Base-by-base conservation (phyloP, 768 basidiomycete species). In the Rhodotorula toruloides region DNA sequence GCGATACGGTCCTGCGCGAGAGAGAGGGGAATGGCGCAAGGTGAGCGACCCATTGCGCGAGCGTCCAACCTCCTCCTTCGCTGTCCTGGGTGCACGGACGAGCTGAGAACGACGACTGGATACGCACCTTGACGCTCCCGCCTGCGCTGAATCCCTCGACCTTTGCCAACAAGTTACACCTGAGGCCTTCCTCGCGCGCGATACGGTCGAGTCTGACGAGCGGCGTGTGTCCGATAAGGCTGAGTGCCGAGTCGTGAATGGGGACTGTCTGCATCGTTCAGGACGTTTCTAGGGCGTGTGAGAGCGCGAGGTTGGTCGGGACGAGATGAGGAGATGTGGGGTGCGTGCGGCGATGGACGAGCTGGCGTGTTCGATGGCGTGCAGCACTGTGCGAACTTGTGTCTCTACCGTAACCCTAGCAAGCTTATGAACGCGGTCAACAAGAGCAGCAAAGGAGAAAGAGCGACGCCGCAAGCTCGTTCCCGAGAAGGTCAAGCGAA, bases 91-190 rank as follows among this genome's bases (percentile, higher is more conserved):
- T 9, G 7, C 7, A 4, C 34, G 19, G 54, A 3, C 40, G 19
- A 14, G 39, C 6, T 11, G 27, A 3, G 16, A n/a, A 27, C 17
- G 40, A 12, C 10, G 12, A 16, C 37, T 19, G 2, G 12, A 2
- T 25, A 56, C 55, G n/a, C 27, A 74, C 94, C 80, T 99, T 99
- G 65, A 97, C 88, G 4, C 89, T 91, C 4, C 94, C 94, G 16
- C 94, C 96, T 3, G 86, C 87, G 27, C 89, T 91, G 75, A 89
- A 83, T 76, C 84, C 97, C 74, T 99, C 94, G 22, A 89, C 82
- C 78, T 96, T 97, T 12, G 83, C 93, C 75, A 94, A 78, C 17
- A 99, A 81, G 77, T 94, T 96, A 79, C 94, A 98, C 76, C 87
- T 85, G 34, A 97, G 78, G 0, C 85, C 88, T 60, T 92, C 82